phyloP scores from a whole-genome alignment of 2,329 filamentous ascomycete species.

The Tolypocladium album region DNA sequence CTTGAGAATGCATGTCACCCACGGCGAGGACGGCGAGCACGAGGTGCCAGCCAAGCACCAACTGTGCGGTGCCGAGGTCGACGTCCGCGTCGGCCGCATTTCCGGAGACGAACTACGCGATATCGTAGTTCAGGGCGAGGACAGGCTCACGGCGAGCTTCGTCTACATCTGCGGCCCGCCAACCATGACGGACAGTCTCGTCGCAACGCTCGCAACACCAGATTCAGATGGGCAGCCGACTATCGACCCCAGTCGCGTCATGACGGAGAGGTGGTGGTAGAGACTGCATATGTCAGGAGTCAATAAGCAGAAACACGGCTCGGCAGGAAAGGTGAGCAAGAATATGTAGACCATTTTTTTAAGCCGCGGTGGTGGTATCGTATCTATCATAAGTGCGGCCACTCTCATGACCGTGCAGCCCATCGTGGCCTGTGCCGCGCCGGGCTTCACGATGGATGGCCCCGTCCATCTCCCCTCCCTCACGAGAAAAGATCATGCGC shows the following conservation, averaged over 20 bases:
- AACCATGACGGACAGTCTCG: conserved; percentile 57
- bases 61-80: conserved; percentile 5
- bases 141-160: conserved; percentile 24
- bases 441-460: neutral
- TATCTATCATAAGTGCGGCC: neutral
- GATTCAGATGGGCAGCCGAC: conserved; percentile 15
- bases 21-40: conserved; percentile 1
- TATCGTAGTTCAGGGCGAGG: conserved; percentile 19
- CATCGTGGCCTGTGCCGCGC: neutral
- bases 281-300: neutral
- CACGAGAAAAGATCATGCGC: conserved; percentile 65
- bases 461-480: neutral
- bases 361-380: neutral
- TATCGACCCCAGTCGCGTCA: conserved; percentile 34
- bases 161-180: conserved; percentile 61
- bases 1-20: conserved; percentile 38
- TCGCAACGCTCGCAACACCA: conserved; percentile 30
- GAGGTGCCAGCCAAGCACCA: neutral
- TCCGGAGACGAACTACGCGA: conserved; percentile 27
- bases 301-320: neutral
- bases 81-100: conserved; percentile 28
- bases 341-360: no score
- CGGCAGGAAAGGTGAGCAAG: neutral
- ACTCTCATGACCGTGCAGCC: neutral
- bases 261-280: conserved; percentile 57